These are phyloP conservation scores for Fraxinus sp. DNA, from an alignment of 305 asterid species.

Conservation along the genomic window DNA sequence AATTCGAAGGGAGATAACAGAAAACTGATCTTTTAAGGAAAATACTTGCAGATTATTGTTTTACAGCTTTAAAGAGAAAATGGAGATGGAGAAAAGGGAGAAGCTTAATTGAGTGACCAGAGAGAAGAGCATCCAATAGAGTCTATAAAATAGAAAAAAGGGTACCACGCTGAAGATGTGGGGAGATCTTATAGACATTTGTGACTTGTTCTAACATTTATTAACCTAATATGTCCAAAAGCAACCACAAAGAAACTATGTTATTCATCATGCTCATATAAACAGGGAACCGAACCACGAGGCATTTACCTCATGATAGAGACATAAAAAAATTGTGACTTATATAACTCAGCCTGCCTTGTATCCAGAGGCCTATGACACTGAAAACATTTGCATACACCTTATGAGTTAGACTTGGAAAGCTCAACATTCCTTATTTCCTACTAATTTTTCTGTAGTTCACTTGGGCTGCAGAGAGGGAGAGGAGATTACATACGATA, in stretches of 20 bases:
- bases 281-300: not conserved
- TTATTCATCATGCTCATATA: not conserved
- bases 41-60: not conserved
- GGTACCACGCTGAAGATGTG: not conserved
- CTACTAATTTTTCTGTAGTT: not conserved
- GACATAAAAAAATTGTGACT: not conserved
- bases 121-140: not conserved
- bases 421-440: not conserved
- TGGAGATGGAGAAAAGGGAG: not conserved
- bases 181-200: not conserved
- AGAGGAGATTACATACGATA: not conserved
- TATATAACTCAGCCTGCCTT: not conserved
- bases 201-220: not conserved
- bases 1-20: not conserved
- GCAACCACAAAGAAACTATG: not conserved
- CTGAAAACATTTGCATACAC: not conserved
- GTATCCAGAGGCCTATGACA: not conserved
- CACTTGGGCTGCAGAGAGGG: not conserved
- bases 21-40: not conserved
- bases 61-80: not conserved
- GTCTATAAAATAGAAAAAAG: not conserved
- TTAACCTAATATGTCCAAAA: not conserved
- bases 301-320: not conserved
- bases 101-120: not conserved
- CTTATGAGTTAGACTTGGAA: not conserved